Base-by-base conservation (phyloP, 257 asterid species). In the Petunia secreta region DNA sequence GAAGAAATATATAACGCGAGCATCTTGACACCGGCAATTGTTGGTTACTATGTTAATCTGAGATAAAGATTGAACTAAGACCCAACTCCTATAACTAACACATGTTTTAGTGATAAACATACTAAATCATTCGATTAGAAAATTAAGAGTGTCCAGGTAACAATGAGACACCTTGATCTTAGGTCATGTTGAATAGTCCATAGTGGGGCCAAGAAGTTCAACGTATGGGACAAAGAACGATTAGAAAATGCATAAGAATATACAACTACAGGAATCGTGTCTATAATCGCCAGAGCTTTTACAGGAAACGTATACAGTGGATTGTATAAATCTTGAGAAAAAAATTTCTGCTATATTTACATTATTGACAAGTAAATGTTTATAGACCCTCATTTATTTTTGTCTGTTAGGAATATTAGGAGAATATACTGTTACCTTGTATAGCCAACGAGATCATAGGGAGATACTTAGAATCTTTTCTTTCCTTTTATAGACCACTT, bases 141-240 rank as follows among this genome's bases (percentile, higher is more conserved):
- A 14, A 73, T 25, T 73, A 50, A 34, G 25, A 50, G 46, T 34
- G 59, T 50, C 77, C 10, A 48, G 16, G 8, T 73, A 50, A 60
- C 77, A 73, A 73, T 34, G 16, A 73, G 62, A 73, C 58, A 48
- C 77, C 62, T 73, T 50, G 77, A 73, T 73, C 62, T 73, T 48
- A 50, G 77, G 9, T 52, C 77, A 50, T 73, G 77, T 7, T 73
- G 44, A 50, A 48, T 73, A 5, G 62, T 50, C 44, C 36, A 50
- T 10, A 48, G 1, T 71, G 60, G 43, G 46, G 46, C 16, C 34
- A 71, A 34, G 34, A 71, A 71, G 44, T 48, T 48, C 62, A 71
- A 71, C 34, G 60, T 6, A 14, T 50, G 77, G 48, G 62, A 34
- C 10, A 50, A 73, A 10, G 58, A 69, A 71, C 41, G 58, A 48